Conservation (phyloP, 768 basidiomycete genomes). For the Psilocybe tampanensis region DNA sequence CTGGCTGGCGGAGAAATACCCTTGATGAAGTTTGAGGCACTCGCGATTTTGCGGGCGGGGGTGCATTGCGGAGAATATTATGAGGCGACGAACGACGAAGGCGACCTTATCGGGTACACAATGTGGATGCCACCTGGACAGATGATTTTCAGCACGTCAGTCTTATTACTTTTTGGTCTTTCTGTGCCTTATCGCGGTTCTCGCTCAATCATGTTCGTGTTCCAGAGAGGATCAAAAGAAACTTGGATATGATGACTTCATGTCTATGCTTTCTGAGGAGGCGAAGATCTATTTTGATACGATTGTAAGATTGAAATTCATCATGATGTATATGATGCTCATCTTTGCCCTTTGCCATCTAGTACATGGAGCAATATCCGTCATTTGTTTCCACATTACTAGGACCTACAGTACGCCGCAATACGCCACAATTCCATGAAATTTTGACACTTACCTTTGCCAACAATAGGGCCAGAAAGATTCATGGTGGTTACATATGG, state of each 20-base stretch:
- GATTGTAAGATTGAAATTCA: conserved; percentile 13
- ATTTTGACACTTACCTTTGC: neutral
- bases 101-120: conserved; percentile 27
- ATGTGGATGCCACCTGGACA: conserved; percentile 35
- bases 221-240: conserved; percentile 26
- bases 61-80: conserved; percentile 29
- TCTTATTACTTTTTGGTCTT: neutral
- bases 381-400: conserved; percentile 21
- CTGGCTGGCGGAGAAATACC: conserved; percentile 26
- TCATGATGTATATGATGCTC: neutral
- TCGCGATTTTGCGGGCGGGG: conserved; percentile 27
- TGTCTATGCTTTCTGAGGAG: conserved; percentile 21
- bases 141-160: conserved; percentile 33
- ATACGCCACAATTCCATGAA: neutral
- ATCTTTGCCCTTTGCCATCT: neutral
- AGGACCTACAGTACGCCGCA: conserved; percentile 21
- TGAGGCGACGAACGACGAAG: conserved; percentile 23
- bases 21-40: conserved; percentile 23
- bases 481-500: conserved; percentile 29
- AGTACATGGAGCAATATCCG: conserved; percentile 25
- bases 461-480: conserved; percentile 24
- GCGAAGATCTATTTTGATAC: conserved; percentile 25
- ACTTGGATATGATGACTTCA: conserved; percentile 31
- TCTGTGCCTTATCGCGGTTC: neutral
- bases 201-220: neutral